These are phyloP conservation scores for Areca catechu DNA, from an alignment of 176 grass and related monocot species.

Conservation along the genomic window DNA sequence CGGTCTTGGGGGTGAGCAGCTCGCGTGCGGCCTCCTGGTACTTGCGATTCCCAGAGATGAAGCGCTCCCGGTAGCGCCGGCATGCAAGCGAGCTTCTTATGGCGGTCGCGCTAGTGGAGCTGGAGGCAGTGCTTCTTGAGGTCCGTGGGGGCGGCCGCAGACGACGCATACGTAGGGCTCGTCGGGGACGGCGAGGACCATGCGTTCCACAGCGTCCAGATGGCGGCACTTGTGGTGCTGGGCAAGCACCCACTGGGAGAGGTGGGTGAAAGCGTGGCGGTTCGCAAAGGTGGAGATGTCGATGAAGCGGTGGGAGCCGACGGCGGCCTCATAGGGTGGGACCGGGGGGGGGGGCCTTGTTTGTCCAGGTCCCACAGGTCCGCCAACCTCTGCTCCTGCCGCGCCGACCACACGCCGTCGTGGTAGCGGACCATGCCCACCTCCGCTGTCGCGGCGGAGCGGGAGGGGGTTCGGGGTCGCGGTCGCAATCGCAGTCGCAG, in stretches of 20 bases:
- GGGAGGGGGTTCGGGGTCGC: slow-evolving; percentile 17
- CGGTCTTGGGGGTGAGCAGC: slow-evolving; percentile 62
- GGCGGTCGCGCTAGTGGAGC: slow-evolving; percentile 84
- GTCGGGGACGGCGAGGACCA: slow-evolving; percentile 29
- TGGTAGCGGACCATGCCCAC: slow-evolving; percentile 53
- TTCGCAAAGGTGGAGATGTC: slow-evolving; percentile 84
- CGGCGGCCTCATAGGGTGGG: slow-evolving; percentile 47
- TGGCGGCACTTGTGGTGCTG: slow-evolving; percentile 51
- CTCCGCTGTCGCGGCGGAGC: slow-evolving; percentile 9
- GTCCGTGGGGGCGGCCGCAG: slow-evolving; percentile 71
- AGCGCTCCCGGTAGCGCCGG: slow-evolving; percentile 58
- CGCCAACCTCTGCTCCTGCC: slow-evolving; percentile 38
- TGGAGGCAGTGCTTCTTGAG: slow-evolving; percentile 83
- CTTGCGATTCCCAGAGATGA: slow-evolving; percentile 69
- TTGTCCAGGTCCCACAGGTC: slow-evolving; percentile 94
- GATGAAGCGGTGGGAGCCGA: slow-evolving; percentile 38
- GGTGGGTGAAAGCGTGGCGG: slow-evolving; percentile 67
- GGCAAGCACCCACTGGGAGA: slow-evolving; percentile 51
- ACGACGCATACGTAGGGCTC: slow-evolving; percentile 63
- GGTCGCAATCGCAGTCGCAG: too few species aligned
- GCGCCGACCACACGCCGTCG: slow-evolving; percentile 32
- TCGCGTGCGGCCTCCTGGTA: slow-evolving; percentile 65
- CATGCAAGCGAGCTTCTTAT: slow-evolving; percentile 74
- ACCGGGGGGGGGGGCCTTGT: slow-evolving; percentile 36
- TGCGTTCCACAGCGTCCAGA: slow-evolving; percentile 59